phyloP scores from a whole-genome alignment of 805 yeast genomes.

The Starmerella ratchasimensis region DNA sequence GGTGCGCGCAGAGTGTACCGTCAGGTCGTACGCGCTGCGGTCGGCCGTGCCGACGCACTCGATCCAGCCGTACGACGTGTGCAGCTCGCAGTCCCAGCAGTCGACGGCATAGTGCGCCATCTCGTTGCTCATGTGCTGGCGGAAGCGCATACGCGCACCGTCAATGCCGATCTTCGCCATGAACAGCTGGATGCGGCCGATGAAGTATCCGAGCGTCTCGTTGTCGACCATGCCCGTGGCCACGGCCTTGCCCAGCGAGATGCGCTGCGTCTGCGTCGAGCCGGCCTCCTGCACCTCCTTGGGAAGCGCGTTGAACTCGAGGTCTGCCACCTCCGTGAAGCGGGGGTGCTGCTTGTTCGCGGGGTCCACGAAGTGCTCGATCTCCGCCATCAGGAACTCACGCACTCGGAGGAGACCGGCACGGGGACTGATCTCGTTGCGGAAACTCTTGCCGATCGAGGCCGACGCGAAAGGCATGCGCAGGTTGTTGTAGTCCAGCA shows the following conservation, averaged over 20 bases:
- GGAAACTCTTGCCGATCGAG: constrained; percentile 93
- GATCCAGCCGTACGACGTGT: constrained; percentile 96
- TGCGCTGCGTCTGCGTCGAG: constrained; percentile 46
- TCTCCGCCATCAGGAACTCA: constrained; percentile 98
- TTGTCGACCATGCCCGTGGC: constrained; percentile 78
- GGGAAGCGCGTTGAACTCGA: constrained; percentile 67
- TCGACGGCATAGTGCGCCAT: constrained; percentile 99
- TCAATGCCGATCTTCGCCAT: constrained; percentile 84
- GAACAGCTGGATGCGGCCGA: constrained; percentile 83
- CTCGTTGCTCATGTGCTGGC: constrained; percentile 97
- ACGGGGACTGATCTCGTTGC: constrained; percentile 98
- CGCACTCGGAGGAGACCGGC: constrained; percentile 95
- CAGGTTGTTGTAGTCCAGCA: constrained; percentile 86
- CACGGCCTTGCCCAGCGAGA: constrained; percentile 86
- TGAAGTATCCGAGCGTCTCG: constrained; percentile 91
- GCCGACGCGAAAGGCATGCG: constrained; percentile 99
- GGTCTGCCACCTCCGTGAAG: constrained; percentile 61
- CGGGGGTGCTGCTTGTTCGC: constrained; percentile 66
- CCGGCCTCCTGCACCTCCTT: constrained; percentile 82
- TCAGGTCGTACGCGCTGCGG: constrained; percentile 92
- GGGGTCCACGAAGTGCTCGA: constrained; percentile 97
- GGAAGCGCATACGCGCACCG: constrained; percentile 69
- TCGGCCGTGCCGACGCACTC: constrained; percentile 99
- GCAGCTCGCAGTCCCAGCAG: constrained; percentile 99
- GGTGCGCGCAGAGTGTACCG: constrained; percentile 89